Evolutionary conservation across 2,329 filamentous ascomycete species (phyloP).

Genomic region (Xylaria arbuscula): DNA sequence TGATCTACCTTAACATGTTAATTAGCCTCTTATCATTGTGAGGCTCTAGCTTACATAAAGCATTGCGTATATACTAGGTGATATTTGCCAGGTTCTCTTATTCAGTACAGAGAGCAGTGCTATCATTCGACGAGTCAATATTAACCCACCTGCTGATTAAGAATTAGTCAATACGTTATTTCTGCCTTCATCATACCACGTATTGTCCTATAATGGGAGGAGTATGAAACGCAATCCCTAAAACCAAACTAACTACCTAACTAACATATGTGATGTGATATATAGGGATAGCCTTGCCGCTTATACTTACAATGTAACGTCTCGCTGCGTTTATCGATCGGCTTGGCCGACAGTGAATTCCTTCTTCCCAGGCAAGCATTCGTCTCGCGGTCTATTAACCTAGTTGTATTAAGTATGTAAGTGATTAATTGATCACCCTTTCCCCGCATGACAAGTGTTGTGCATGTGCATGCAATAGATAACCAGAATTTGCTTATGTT

Average conservation of each 20-base stretch:
- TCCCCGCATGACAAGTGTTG: too few species aligned
- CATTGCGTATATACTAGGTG: not conserved
- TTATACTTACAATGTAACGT: not conserved
- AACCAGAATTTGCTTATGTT: not conserved
- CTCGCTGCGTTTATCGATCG: not conserved
- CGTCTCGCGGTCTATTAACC: not conserved
- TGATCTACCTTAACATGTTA: not conserved
- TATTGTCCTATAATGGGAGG: not conserved
- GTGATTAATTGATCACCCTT: too few species aligned
- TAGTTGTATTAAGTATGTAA: too few species aligned
- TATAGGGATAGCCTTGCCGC: not conserved
- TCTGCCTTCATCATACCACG: conserved; percentile 1
- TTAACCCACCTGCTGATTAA: not conserved
- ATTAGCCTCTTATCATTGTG: not conserved
- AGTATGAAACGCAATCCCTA: conserved; percentile 13
- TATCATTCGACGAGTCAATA: not conserved
- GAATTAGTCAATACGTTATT: not conserved
- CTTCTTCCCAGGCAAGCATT: not conserved
- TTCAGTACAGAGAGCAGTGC: not conserved
- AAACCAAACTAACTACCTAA: conserved; percentile 1
- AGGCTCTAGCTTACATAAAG: conserved; percentile 19
- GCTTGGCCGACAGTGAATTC: not conserved
- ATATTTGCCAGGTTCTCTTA: not conserved
- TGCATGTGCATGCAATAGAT: too few species aligned
- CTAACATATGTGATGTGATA: not conserved